Base-by-base conservation (phyloP, 768 basidiomycete genomes). In the Pleurotus ostreatus region DNA sequence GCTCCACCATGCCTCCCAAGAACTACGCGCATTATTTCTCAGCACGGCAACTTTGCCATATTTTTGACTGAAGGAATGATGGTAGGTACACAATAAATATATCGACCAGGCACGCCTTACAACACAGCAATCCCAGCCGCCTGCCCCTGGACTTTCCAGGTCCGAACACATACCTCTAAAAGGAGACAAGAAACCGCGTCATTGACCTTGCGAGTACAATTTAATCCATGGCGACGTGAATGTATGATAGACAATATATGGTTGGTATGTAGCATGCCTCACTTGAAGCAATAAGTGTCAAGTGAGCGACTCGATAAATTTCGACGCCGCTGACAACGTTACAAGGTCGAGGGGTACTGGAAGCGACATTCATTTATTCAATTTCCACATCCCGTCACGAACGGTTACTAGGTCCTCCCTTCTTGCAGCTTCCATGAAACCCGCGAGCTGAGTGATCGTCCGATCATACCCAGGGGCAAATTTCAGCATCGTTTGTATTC, bases 401-500 rank as follows among this genome's bases (percentile, higher is more conserved):
- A 80, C 80, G 0, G 78, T 76, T 22, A 96, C 86, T 15, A 91
- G 71, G 0, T 88, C 91, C 65, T 95, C 91, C 55, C 84, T 74
- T 59, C 83, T 78, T 39, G 92, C 86, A 22, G 87, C 86, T 63
- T 94, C 88, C 82, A 97, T 82, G 62, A 96, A 92, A 39, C 66
- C 73, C 2, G 74, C 81, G 3, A 97, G 79, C 66, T 97, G 91
- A 23, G 94, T 92, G 9, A 85, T 68, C 3, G 85, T 85, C 59
- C 84, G 82, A 64, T 93, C 85, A 69, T 94, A 96, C 3, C 83
- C 86, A 3, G 88, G 89, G 8, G 89, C 90, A 64, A 92, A 85
- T 66, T 82, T 86, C 58, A 97, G 77, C 89, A 94, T 94, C 2
- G 80, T 76, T 66, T 97, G 94, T 64, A 97, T 93, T n/a, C 89